phyloP scores from a whole-genome alignment of 2,329 filamentous ascomycete species.

The Colletotrichum sp. region DNA sequence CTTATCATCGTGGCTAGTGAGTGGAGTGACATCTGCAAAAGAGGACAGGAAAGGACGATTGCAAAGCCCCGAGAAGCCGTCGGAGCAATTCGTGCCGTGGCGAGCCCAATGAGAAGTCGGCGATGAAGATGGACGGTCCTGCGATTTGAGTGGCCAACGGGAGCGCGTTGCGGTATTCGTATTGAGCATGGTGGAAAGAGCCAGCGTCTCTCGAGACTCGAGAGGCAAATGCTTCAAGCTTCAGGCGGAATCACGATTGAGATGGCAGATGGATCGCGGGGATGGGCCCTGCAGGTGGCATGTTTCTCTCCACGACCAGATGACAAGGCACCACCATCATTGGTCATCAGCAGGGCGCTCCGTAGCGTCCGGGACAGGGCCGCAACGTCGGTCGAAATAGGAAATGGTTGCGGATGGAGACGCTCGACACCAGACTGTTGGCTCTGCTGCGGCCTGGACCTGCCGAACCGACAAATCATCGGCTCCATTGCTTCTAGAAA shows the following conservation, averaged over 20 bases:
- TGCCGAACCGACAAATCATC: neutral
- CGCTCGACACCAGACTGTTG: neutral
- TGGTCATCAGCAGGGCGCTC: neutral
- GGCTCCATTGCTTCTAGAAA: neutral
- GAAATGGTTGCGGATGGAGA: conserved; percentile 12
- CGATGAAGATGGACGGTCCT: neutral
- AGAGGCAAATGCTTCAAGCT: neutral
- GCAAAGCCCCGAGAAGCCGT: neutral
- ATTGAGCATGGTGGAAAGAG: neutral
- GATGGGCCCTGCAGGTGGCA: neutral
- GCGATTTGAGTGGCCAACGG: neutral
- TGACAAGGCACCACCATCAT: conserved; percentile 1
- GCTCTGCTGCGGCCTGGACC: neutral
- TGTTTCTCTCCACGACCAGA: neutral
- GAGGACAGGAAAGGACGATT: neutral
- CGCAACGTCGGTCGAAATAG: conserved; percentile 14
- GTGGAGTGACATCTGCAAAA: neutral
- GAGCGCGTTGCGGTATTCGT: neutral
- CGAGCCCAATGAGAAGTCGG: neutral
- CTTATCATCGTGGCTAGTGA: neutral
- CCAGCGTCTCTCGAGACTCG: neutral
- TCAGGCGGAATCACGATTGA: neutral
- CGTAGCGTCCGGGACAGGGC: conserved; percentile 3
- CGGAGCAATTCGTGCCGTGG: neutral
- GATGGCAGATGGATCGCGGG: conserved; percentile 7